Percentiles rank a stretch among this genome's conserved stretches.
phyloP scores from a whole-genome alignment of 441 rosid genomes.

The Euphorbia schlechtendalii region DNA sequence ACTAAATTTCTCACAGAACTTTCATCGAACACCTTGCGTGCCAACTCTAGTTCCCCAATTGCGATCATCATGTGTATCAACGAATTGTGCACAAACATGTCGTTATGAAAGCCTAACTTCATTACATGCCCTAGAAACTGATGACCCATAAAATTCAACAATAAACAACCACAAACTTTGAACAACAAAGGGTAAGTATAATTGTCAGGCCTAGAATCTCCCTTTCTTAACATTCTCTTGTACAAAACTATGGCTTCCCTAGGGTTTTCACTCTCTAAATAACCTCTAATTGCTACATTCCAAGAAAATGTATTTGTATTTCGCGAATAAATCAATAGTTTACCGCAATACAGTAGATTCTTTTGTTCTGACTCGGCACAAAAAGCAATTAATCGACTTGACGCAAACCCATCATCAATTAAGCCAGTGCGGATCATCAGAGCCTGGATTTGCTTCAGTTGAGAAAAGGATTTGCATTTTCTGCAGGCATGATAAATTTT shows the following conservation, averaged over 20 bases:
- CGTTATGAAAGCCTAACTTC: constrained; percentile 50
- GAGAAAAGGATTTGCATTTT: constrained; percentile 44
- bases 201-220: constrained; percentile 53
- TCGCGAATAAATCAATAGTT: constrained; percentile 33
- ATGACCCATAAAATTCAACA: constrained; percentile 35
- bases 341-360: constrained; percentile 50
- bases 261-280: constrained; percentile 38
- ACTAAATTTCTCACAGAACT: constrained; percentile 68
- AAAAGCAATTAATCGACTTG: constrained; percentile 62
- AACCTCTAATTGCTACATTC: constrained; percentile 70
- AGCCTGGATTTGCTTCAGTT: constrained; percentile 74
- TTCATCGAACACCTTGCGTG: constrained; percentile 69
- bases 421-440: constrained; percentile 49
- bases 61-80: constrained; percentile 50
- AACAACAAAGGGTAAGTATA: constrained; percentile 65
- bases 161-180: constrained; percentile 45
- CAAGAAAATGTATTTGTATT: constrained; percentile 54
- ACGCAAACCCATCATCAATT: constrained; percentile 43
- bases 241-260: constrained; percentile 38
- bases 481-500: constrained; percentile 25
- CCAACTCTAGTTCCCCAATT: constrained; percentile 49
- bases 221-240: constrained; percentile 48
- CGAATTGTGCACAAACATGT: constrained; percentile 62
- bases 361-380: constrained; percentile 53
- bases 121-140: constrained; percentile 62